These are phyloP conservation scores for Sphagnum fallax DNA, from an alignment of 228 moss, liverwort and hornwort genomes.

Conservation along the genomic window DNA sequence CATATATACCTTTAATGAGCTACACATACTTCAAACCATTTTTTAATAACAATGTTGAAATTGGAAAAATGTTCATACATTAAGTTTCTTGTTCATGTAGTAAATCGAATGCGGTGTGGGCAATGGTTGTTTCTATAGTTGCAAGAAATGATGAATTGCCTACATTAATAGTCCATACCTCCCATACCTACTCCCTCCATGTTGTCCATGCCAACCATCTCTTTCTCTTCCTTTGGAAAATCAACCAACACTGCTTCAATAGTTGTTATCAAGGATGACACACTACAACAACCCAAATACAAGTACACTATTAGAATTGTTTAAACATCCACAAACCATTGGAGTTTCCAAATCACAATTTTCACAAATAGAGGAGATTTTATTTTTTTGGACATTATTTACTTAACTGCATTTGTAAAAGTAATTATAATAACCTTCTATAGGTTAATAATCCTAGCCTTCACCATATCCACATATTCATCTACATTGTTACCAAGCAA, in stretches of 20 bases:
- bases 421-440: constrained; percentile 45
- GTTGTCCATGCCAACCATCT: constrained; percentile 16
- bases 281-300: constrained; percentile 10
- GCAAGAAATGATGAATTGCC: not conserved
- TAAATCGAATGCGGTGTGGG: no score
- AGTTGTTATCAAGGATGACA: constrained; percentile 45
- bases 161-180: constrained; percentile 15
- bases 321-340: no score
- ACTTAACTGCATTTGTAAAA: constrained; percentile 38
- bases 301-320: not conserved
- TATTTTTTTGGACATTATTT: not conserved
- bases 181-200: constrained; percentile 19
- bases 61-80: no score
- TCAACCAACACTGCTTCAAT: constrained; percentile 36
- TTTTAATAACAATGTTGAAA: no score
- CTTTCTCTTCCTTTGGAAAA: constrained; percentile 34
- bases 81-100: no score
- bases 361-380: not conserved
- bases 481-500: constrained; percentile 2
- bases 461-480: constrained; percentile 49
- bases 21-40: no score
- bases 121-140: no score
- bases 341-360: not conserved
- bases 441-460: constrained; percentile 50
- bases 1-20: no score